Conservation (phyloP, 2,329 filamentous ascomycete species). For the Aspergillus luchuensis region DNA sequence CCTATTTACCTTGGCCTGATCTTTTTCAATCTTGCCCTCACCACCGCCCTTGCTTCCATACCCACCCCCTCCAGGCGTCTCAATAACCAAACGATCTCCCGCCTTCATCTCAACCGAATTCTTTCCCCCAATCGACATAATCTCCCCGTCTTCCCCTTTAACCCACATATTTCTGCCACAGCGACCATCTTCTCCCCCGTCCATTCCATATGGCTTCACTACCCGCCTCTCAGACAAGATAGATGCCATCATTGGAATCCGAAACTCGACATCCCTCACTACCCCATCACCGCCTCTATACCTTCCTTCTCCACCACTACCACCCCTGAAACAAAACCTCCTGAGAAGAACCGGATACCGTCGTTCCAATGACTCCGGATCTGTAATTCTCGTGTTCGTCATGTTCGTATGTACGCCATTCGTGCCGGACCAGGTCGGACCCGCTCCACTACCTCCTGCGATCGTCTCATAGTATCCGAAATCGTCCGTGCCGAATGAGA, state of each 20-base stretch:
- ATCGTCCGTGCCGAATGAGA: background rate
- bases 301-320: background rate
- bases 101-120: conserved; percentile 65
- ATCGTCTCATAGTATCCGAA: conserved; percentile 1
- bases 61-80: conserved; percentile 43
- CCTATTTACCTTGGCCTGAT: background rate
- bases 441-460: background rate
- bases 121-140: conserved; percentile 30
- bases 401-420: conserved; percentile 67
- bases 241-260: background rate
- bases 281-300: conserved; percentile 5
- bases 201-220: conserved; percentile 1
- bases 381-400: conserved; percentile 84
- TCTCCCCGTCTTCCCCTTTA: background rate
- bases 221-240: conserved; percentile 1
- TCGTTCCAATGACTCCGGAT: conserved; percentile 76
- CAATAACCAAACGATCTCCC: conserved; percentile 42
- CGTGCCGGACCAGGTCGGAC: background rate
- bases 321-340: conserved; percentile 53
- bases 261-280: conserved; percentile 9
- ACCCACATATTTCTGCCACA: conserved; percentile 4
- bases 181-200: background rate
- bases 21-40: background rate
- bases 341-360: conserved; percentile 73
- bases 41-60: conserved; percentile 15